Conservation (phyloP, 768 basidiomycete genomes). For the Vishniacozyma victoriae region DNA sequence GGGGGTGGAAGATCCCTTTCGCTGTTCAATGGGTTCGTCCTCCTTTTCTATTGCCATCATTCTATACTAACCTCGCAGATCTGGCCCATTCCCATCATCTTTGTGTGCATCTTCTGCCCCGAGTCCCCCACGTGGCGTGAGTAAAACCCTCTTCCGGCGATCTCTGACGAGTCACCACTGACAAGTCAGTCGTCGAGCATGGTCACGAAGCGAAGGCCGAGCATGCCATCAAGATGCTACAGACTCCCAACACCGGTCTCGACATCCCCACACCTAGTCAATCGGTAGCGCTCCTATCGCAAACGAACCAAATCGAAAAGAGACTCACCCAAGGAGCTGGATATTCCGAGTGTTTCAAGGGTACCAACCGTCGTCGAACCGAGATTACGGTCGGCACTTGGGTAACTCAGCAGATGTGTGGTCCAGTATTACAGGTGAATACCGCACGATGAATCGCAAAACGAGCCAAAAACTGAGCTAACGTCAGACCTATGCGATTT, state of each 20-base stretch:
- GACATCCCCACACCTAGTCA: conserved; percentile 5
- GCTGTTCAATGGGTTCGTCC: conserved; percentile 35
- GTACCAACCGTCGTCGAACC: conserved; percentile 32
- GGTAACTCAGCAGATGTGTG: conserved; percentile 21
- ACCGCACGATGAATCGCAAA: too few relatives aligned
- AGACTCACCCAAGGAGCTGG: conserved; percentile 16
- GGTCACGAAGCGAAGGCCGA: conserved; percentile 21
- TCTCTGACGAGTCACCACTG: not conserved
- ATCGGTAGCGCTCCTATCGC: conserved; percentile 24
- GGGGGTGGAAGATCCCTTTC: conserved; percentile 20
- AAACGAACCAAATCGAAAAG: conserved; percentile 31
- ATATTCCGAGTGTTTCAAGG: conserved; percentile 35
- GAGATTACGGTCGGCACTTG: conserved; percentile 25
- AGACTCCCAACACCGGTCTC: not conserved
- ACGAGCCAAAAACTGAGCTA: not conserved
- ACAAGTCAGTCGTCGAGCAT: conserved; percentile 15
- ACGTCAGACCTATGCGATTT: conserved; percentile 6
- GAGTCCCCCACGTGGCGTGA: conserved; percentile 33
- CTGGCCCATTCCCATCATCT: conserved; percentile 26
- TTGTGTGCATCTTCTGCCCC: conserved; percentile 20
- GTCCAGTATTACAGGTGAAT: not conserved
- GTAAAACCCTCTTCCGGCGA: not conserved
- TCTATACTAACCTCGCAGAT: too few relatives aligned
- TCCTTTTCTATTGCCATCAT: too few relatives aligned
- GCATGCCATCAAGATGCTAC: conserved; percentile 8